A percentile compares a stretch with the other conserved stretches of the same genome.
phyloP scores from a whole-genome alignment of 2,329 filamentous ascomycete species.

The Ophiostoma perfectum region DNA sequence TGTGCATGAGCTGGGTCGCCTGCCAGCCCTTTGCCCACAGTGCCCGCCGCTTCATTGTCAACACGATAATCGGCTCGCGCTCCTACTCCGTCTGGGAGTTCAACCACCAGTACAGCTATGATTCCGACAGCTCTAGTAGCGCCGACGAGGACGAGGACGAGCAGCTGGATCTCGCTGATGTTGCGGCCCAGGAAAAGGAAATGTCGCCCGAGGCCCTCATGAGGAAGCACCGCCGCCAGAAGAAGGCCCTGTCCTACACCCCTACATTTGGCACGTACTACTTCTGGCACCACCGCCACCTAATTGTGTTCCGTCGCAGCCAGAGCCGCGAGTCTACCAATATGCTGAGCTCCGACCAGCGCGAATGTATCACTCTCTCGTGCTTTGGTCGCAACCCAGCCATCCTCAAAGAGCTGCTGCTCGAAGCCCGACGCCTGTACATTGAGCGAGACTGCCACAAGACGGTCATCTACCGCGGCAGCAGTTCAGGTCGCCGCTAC shows the following conservation, averaged over 20 bases:
- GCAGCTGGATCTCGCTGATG: background rate
- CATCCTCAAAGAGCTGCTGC: slow-evolving; percentile 56
- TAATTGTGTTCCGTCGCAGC: slow-evolving; percentile 53
- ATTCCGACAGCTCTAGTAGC: slow-evolving; percentile 31
- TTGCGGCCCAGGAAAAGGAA: slow-evolving; percentile 3
- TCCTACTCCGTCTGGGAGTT: slow-evolving; percentile 43
- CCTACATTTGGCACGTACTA: slow-evolving; percentile 62
- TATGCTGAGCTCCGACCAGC: slow-evolving; percentile 34
- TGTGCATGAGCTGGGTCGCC: slow-evolving; percentile 65
- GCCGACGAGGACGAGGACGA: slow-evolving; percentile 31
- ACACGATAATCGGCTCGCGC: slow-evolving; percentile 54
- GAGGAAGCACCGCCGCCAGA: slow-evolving; percentile 31
- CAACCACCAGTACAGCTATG: slow-evolving; percentile 34
- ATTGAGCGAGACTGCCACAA: slow-evolving; percentile 54
- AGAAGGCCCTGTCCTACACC: slow-evolving; percentile 55
- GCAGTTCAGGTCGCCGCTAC: slow-evolving; percentile 35
- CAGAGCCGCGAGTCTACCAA: slow-evolving; percentile 43
- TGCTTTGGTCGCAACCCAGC: slow-evolving; percentile 57
- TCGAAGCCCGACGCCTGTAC: slow-evolving; percentile 52
- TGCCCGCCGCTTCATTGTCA: slow-evolving; percentile 59
- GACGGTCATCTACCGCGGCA: slow-evolving; percentile 61
- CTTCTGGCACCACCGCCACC: slow-evolving; percentile 59
- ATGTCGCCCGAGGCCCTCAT: slow-evolving; percentile 14
- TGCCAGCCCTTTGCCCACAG: slow-evolving; percentile 55
- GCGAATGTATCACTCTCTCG: slow-evolving; percentile 55